Percentiles rank a stretch among this genome's conserved stretches.
phyloP scores from a whole-genome alignment of 495 filamentous ascomycete genomes.

The Talaromyces adpressus region DNA sequence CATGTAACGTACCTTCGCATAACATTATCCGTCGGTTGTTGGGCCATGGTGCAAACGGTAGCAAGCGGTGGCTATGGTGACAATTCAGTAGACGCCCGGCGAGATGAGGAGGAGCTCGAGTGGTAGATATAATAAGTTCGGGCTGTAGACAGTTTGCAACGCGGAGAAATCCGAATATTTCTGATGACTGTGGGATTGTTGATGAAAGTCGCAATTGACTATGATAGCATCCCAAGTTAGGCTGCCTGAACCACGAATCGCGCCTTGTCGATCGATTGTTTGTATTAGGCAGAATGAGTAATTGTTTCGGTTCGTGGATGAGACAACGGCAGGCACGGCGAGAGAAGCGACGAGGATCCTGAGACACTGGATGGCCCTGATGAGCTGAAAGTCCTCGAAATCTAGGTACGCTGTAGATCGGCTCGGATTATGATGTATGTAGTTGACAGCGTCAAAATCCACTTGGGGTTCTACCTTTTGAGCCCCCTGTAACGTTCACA shows the following conservation, averaged over 20 bases:
- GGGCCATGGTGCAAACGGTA: constrained; percentile 39
- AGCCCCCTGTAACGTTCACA: constrained; percentile 1
- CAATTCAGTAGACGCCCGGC: constrained; percentile 16
- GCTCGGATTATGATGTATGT: neutral
- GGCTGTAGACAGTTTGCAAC: neutral
- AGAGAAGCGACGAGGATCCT: neutral
- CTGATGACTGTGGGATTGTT: neutral
- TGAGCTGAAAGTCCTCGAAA: neutral
- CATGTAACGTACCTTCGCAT: constrained; percentile 58
- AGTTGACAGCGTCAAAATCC: neutral
- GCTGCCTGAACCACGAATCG: neutral
- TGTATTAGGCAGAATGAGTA: neutral
- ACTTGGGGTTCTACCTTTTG: neutral
- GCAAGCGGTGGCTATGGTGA: constrained; percentile 11
- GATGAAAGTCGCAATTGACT: neutral
- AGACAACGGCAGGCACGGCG: neutral
- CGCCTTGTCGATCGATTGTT: neutral
- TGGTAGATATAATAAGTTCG: neutral
- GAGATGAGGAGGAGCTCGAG: constrained; percentile 5
- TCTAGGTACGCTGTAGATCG: neutral
- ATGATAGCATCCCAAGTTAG: neutral
- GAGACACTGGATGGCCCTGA: neutral
- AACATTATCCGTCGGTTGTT: constrained; percentile 58
- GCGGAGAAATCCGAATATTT: neutral
- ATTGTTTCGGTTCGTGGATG: neutral